Conservation (phyloP, 306 rosid species). For the Inga laurina region DNA sequence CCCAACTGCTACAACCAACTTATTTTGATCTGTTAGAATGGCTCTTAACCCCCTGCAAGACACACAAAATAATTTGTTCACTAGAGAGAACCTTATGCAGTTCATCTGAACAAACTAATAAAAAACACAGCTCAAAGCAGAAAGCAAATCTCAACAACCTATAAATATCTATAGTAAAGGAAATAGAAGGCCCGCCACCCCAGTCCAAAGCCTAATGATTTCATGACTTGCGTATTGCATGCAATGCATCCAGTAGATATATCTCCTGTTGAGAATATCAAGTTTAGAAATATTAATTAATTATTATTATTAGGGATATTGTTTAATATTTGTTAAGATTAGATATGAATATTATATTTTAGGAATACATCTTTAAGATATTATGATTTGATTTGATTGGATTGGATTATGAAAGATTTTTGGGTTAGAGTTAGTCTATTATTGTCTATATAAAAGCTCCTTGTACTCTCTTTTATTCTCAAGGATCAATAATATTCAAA, state of each 20-base stretch:
- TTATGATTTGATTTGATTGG: too few species aligned
- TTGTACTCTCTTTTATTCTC: too few species aligned
- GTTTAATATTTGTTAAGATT: too few species aligned
- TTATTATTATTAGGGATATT: too few species aligned
- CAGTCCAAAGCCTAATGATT: background rate
- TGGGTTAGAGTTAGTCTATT: too few species aligned
- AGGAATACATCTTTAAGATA: too few species aligned
- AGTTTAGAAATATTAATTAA: too few species aligned
- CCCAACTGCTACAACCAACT: slow-evolving; percentile 93
- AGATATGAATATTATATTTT: too few species aligned
- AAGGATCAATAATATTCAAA: too few species aligned
- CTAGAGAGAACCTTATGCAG: background rate
- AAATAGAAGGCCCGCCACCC: background rate
- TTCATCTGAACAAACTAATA: background rate
- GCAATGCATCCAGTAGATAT: slow-evolving; percentile 16
- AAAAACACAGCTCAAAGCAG: background rate
- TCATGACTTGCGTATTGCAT: slow-evolving; percentile 1
- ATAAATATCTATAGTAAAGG: background rate
- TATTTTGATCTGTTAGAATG: slow-evolving; percentile 95
- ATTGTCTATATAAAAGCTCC: too few species aligned
- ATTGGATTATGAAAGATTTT: too few species aligned
- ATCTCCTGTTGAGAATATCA: too few species aligned
- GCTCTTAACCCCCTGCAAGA: slow-evolving; percentile 90
- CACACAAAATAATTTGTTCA: slow-evolving; percentile 20
- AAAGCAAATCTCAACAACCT: slow-evolving; percentile 4